phyloP scores from a whole-genome alignment of 2,329 filamentous ascomycete species.

The Exophiala mesophila region DNA sequence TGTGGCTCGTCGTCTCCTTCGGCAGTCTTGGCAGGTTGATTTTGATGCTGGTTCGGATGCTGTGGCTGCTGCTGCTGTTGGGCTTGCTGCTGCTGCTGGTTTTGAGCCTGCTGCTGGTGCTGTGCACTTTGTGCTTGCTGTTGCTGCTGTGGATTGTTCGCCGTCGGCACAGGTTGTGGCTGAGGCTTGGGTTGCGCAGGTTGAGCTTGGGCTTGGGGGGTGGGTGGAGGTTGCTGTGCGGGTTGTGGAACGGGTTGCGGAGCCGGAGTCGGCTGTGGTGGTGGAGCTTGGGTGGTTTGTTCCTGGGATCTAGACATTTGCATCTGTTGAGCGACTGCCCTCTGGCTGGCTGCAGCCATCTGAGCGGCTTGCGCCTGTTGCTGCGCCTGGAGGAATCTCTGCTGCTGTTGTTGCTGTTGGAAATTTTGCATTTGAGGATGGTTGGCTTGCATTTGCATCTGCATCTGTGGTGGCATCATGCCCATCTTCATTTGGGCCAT shows the following conservation, averaged over 20 bases:
- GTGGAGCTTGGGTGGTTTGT: slow-evolving; percentile 40
- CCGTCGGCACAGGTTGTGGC: slow-evolving; percentile 34
- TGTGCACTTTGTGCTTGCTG: slow-evolving; percentile 32
- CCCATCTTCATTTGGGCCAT: slow-evolving; percentile 34
- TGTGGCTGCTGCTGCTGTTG: slow-evolving; percentile 31
- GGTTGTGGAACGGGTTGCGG: slow-evolving; percentile 35
- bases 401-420: slow-evolving; percentile 41
- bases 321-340: slow-evolving; percentile 38
- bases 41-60: slow-evolving; percentile 27
- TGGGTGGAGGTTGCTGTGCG: slow-evolving; percentile 32
- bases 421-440: slow-evolving; percentile 40
- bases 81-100: slow-evolving; percentile 35
- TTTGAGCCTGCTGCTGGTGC: slow-evolving; percentile 30
- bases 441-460: slow-evolving; percentile 34
- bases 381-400: slow-evolving; percentile 32
- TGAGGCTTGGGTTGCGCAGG: slow-evolving; percentile 33
- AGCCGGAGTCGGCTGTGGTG: slow-evolving; percentile 40
- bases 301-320: slow-evolving; percentile 39
- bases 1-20: slow-evolving; percentile 35
- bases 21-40: slow-evolving; percentile 28
- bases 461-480: slow-evolving; percentile 22
- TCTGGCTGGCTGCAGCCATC: slow-evolving; percentile 33
- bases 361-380: slow-evolving; percentile 31
- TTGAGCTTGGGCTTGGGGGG: slow-evolving; percentile 32
- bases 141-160: slow-evolving; percentile 33